These are phyloP conservation scores for Dimargaris cristalligena DNA, from an alignment of 192 early-diverging fungal genomes.

Conservation along the genomic window DNA sequence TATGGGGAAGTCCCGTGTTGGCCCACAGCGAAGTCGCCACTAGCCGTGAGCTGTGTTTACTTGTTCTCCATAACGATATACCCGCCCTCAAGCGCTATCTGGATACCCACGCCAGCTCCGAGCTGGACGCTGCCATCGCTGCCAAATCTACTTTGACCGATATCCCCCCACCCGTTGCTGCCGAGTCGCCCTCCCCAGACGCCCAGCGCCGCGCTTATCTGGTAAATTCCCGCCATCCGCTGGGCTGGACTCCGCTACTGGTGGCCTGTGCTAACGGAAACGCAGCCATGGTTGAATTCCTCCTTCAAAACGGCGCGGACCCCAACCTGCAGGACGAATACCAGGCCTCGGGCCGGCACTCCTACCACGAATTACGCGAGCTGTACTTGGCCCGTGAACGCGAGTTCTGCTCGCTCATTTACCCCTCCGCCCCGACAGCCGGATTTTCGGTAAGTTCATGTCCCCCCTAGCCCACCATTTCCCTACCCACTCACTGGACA, in stretches of 20 bases:
- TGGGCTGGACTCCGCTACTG: slow-evolving; percentile 9
- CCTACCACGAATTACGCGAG: slow-evolving; percentile 1
- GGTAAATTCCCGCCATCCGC: slow-evolving; percentile 1
- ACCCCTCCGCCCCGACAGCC: slow-evolving; percentile 4
- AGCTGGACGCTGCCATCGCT: too few species aligned
- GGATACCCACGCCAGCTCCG: background rate
- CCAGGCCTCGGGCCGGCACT: background rate
- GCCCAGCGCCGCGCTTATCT: background rate
- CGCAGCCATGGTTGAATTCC: slow-evolving; percentile 17
- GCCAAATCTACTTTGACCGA: too few species aligned
- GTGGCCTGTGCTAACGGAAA: slow-evolving; percentile 11
- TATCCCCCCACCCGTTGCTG: background rate
- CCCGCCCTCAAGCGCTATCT: background rate
- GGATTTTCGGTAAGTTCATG: background rate
- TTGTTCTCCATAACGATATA: slow-evolving; percentile 1
- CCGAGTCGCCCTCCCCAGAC: background rate
- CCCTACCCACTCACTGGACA: too few species aligned
- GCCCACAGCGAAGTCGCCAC: slow-evolving; percentile 4
- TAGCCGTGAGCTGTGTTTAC: background rate
- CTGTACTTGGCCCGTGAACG: background rate
- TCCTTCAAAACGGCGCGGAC: slow-evolving; percentile 21
- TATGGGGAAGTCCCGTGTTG: too few species aligned
- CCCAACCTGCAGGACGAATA: slow-evolving; percentile 9
- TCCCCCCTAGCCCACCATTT: too few species aligned
- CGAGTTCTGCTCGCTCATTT: background rate